Conservation (phyloP, 495 filamentous ascomycete species). For the Amniculicola lignicola region DNA sequence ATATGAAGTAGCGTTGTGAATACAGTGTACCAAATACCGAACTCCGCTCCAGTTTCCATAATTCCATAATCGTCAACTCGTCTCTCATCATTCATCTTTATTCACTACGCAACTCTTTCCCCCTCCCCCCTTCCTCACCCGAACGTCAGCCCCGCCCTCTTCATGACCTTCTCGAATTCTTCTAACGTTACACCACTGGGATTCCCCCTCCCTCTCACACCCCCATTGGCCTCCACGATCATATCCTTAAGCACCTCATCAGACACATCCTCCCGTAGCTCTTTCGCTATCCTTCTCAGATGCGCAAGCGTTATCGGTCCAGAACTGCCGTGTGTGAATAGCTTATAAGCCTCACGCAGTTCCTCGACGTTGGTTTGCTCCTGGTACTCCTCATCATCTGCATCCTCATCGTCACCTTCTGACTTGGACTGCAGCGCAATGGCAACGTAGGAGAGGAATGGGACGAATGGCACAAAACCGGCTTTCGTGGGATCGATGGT, state of each 20-base stretch:
- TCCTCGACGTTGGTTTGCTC: slow-evolving; percentile 48
- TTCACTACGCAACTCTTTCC: no score
- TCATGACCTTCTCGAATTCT: slow-evolving; percentile 85
- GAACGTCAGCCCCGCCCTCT: slow-evolving; percentile 70
- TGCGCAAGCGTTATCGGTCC: slow-evolving; percentile 69
- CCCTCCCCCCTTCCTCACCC: slow-evolving; percentile 47
- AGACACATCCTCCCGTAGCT: slow-evolving; percentile 74
- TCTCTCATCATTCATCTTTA: neutral
- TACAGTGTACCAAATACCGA: no score
- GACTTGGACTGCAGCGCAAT: slow-evolving; percentile 63
- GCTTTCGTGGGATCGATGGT: slow-evolving; percentile 76
- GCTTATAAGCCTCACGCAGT: slow-evolving; percentile 70
- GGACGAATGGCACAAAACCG: slow-evolving; percentile 68
- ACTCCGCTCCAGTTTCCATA: no score
- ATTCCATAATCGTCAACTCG: neutral
- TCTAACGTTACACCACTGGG: slow-evolving; percentile 65
- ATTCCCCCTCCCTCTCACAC: slow-evolving; percentile 61
- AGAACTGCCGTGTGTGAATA: slow-evolving; percentile 63
- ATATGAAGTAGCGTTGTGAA: no score
- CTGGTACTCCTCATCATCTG: slow-evolving; percentile 41
- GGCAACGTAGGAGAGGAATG: slow-evolving; percentile 81
- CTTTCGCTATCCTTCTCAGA: slow-evolving; percentile 72
- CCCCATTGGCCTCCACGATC: slow-evolving; percentile 85
- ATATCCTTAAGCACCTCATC: slow-evolving; percentile 85
- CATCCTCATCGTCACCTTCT: slow-evolving; percentile 44